Evolutionary conservation across 2,329 filamentous ascomycete species (phyloP), one percentile per base, ranked within the genome.

Genomic region (Xylaria sp.): DNA sequence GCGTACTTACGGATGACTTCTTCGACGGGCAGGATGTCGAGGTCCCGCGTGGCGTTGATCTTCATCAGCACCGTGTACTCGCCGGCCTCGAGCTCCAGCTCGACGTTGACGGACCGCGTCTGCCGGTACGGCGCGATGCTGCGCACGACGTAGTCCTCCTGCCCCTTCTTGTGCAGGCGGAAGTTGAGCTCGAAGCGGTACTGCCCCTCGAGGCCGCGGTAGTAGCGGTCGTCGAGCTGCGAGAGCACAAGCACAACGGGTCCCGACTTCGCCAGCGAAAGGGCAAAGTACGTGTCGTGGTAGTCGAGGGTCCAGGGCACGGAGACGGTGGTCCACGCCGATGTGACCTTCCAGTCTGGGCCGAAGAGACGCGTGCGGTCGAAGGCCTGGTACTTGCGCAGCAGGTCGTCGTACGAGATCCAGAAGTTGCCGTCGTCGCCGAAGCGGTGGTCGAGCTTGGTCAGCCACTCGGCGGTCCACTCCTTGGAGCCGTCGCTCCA

Each of bases 401-500:
- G 82, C 12, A 89, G 82, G 73, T 89, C 87, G 20, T 86, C 82
- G 73, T 89, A 89, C 2, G 85, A 83, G 74, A 88, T 89, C 87
- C 87, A 88, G 70, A 88, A 89, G 55, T 85, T 88, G 28, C 92
- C 92, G 73, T 94, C 92, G 73, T 93, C 91, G 48, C 92, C 92
- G 73, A 94, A 94, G 51, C 87, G 89, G 77, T 94, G 92, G 55
- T 87, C 85, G 0, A 96, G 85, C 74, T 91, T 89, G 69, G 89
- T 81, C 80, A 95, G 89, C 88, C 91, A 93, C 73, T 94, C 90
- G 0, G 92, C 85, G 0, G 92, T 95, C 93, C 93, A 97, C 79
- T 95, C 90, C 75, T 93, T 92, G 7, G 91, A 93, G 0, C 93
- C 93, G 76, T 96, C 93, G 3, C 88, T 90, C 92, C 93, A 96